Evolutionary conservation across 805 yeast genomes (phyloP).

Genomic region (Wickerhamomyces sydowiorum): DNA sequence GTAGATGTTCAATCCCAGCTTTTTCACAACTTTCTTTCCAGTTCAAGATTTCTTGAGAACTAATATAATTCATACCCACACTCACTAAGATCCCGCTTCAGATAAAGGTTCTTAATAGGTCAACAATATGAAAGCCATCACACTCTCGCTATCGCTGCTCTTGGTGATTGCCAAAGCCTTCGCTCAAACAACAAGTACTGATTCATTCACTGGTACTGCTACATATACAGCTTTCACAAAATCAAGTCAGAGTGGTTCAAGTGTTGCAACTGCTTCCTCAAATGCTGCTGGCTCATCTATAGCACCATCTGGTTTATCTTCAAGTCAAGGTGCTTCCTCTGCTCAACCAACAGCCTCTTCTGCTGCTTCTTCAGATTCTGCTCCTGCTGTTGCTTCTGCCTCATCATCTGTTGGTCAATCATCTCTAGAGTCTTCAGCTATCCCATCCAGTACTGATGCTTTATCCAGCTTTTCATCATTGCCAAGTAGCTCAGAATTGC

Average conservation of each 20-base stretch:
- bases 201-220: constrained; percentile 17
- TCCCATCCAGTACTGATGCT: constrained; percentile 1
- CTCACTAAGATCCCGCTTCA: neutral
- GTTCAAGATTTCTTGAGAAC: too few relatives aligned
- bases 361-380: too few relatives aligned
- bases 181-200: constrained; percentile 17
- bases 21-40: neutral
- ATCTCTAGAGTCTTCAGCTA: constrained; percentile 1
- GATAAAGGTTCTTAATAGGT: neutral
- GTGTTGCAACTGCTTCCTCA: too few relatives aligned
- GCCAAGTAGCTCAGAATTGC: neutral
- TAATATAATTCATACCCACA: neutral
- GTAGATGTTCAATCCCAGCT: neutral
- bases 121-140: neutral
- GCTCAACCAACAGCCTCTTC: neutral
- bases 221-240: constrained; percentile 9
- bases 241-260: neutral
- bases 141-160: constrained; percentile 6
- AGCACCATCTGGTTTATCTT: too few relatives aligned
- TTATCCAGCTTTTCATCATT: neutral
- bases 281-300: too few relatives aligned
- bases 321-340: too few relatives aligned
- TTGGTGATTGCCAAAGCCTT: constrained; percentile 9
- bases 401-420: neutral
- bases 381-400: neutral